phyloP scores from a whole-genome alignment of 2,329 filamentous ascomycete species.

The Pseudogymnoascus sp. region DNA sequence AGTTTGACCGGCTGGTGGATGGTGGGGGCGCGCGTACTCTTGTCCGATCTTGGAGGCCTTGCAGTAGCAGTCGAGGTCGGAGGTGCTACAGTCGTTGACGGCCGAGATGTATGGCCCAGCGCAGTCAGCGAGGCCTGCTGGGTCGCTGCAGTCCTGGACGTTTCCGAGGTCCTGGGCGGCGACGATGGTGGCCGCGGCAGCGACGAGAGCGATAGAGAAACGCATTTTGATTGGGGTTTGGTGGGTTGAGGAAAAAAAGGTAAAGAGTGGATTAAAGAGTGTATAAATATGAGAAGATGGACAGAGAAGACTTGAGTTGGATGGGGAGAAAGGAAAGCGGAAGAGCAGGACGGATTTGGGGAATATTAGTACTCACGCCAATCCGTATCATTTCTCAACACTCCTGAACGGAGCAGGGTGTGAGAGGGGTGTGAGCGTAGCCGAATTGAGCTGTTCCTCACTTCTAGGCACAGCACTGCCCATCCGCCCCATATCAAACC shows the following conservation, averaged over 20 bases:
- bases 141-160: background rate
- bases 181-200: background rate
- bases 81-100: background rate
- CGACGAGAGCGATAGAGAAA: background rate
- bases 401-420: background rate
- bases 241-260: background rate
- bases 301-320: background rate
- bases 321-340: background rate
- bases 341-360: background rate
- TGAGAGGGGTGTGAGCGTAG: background rate
- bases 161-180: background rate
- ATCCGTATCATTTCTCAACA: background rate
- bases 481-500: background rate
- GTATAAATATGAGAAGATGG: background rate
- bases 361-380: conserved; percentile 1
- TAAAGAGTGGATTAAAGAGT: background rate
- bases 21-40: background rate
- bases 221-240: background rate
- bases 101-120: background rate
- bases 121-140: background rate
- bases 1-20: background rate
- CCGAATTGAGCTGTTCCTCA: background rate
- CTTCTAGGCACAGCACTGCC: background rate
- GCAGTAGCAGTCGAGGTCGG: background rate
- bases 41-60: background rate